phyloP scores from a whole-genome alignment of 202 grass and related monocot species.

The Panicum hallii region DNA sequence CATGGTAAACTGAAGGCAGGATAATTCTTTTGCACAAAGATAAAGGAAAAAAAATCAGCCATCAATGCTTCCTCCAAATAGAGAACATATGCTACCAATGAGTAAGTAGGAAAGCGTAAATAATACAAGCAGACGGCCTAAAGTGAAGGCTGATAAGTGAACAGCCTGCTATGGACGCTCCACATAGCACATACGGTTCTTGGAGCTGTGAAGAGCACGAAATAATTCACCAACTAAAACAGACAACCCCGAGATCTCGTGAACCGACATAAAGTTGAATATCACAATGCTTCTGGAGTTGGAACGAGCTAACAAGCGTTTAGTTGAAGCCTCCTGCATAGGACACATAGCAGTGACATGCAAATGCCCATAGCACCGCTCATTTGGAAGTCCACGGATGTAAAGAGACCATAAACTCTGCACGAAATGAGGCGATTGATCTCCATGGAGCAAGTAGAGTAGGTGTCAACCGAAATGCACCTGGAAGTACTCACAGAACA shows the following conservation, averaged over 20 bases:
- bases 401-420: constrained; percentile 40
- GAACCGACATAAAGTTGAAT: constrained; percentile 9
- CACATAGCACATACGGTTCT: neutral
- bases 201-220: neutral
- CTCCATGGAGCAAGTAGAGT: constrained; percentile 44
- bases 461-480: constrained; percentile 46
- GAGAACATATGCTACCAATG: too few species aligned
- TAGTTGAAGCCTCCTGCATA: constrained; percentile 46
- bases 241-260: constrained; percentile 14
- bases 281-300: constrained; percentile 22
- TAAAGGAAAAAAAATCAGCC: neutral
- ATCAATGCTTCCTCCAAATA: neutral
- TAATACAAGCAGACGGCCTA: neutral
- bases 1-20: too few species aligned
- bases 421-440: neutral
- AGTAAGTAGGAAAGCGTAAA: neutral
- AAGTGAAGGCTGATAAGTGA: neutral
- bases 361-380: neutral
- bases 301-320: constrained; percentile 48
- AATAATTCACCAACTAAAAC: constrained; percentile 21
- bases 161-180: neutral
- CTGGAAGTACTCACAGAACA: constrained; percentile 27
- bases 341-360: constrained; percentile 30
- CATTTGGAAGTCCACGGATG: constrained; percentile 22
- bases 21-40: too few species aligned